Base-by-base conservation (phyloP, 352 stramenopile genomes). In the Chloridella minuta region DNA sequence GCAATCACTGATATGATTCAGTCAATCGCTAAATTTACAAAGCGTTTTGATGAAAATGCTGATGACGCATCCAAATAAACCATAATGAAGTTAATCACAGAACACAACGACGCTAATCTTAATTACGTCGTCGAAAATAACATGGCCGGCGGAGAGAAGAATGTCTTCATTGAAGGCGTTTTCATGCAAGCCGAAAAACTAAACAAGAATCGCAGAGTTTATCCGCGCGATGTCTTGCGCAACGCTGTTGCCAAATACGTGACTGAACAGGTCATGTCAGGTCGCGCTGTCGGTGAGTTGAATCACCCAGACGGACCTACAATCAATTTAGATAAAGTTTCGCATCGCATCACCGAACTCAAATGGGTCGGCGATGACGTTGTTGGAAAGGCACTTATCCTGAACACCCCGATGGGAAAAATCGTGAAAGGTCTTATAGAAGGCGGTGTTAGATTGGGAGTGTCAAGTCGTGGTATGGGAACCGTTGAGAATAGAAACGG, bases 161-260 rank as follows among this genome's bases (percentile, higher is more conserved):
- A 30, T 30, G 27, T 30, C 27, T 30, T 30, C 27, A 30, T 30
- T 30, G 27, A 30, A 83, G 51, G 51, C 23, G 23, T 83, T 24
- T 83, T 83, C 23, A 83, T 83, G 51, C 51, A 83, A 83, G 51
- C 51, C n/a, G 51, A 83, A 83, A 83, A 83, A 83, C n/a, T 83
- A 83, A 83, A 83, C 23, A 22, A 24, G n/a, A 83, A 83, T 83
- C n/a, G 51, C n/a, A 22, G 51, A 25, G 51, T 83, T 83, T 83
- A 83, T 83, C n/a, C 51, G 23, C 51, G 51, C n/a, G 51, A 83
- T 25, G 23, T 24, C n/a, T 83, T 83, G 23, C 51, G 23, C n/a
- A 24, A 83, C 2, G 51, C 51, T 83, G 51, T 83, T 83, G 23
- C n/a, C 51, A 24, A 83, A 83, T 83, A 83, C 23, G n/a, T 25